Base-by-base conservation (phyloP, 495 filamentous ascomycete genomes). In the Talaromyces wortmannii region DNA sequence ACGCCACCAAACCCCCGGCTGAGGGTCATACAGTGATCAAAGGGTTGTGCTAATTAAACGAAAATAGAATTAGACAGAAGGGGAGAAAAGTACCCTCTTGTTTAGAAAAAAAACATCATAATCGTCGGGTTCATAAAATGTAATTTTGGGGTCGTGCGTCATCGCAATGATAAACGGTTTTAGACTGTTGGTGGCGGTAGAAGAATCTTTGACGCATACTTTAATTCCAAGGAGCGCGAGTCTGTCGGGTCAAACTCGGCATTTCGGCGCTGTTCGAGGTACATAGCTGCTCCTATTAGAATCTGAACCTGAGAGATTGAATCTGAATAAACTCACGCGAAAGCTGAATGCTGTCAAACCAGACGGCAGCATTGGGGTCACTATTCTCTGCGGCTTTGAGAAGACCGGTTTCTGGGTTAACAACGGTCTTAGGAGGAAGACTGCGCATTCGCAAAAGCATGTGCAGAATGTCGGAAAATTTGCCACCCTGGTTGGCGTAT, bases 371-470 rank as follows among this genome's bases (percentile, higher is more conserved):
- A 11, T 70, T 69, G 51, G 76, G 72, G 52, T 82, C 81, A 46
- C 74, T 74, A 10, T 79, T 82, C 16, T 81, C 73, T 0, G 75
- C 74, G 5, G 77, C 69, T 53, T 70, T 71, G 42, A 89, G 59
- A 29, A 81, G 71, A 8, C 80, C 80, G 51, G 82, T 81, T 0
- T 76, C 67, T n/a, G 75, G 72, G 6, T 71, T 65, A 23, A 74
- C 65, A 15, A 64, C 66, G 0, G 82, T 83, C 61, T 83, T 83
- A 5, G 87, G 87, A 0, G 85, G 83, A 7, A 88, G 72, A 51
- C 82, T 83, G 33, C 89, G 83, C 68, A 91, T 90, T 50, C 78
- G 77, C 33, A 91, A 72, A 13, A 95, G 71, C 85, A 90, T 91
- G 55, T 82, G 73, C 18, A 94, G 62, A 43, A 91, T 81, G 36